Percentiles rank a stretch among this genome's conserved stretches.
These are phyloP conservation scores for Penicillium sp. DNA, from an alignment of 2,329 filamentous ascomycete genomes.

Conservation along the genomic window DNA sequence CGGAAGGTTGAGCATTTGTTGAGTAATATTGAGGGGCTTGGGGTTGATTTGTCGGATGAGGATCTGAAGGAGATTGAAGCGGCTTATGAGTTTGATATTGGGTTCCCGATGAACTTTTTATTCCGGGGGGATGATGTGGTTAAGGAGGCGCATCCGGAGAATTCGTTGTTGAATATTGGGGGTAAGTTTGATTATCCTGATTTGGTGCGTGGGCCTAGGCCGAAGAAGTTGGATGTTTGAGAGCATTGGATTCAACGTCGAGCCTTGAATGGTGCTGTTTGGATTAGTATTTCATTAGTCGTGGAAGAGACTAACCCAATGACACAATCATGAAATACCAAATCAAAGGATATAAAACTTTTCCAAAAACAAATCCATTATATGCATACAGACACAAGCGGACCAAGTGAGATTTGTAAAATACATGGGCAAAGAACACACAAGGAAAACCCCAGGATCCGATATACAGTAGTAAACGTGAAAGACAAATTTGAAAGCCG, in stretches of 20 bases:
- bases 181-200: constrained; percentile 22
- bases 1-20: constrained; percentile 54
- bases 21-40: constrained; percentile 58
- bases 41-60: constrained; percentile 51
- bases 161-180: constrained; percentile 12
- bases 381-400: constrained; percentile 36
- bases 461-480: constrained; percentile 25
- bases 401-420: constrained; percentile 31
- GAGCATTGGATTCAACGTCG: not conserved
- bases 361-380: constrained; percentile 28
- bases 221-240: constrained; percentile 11
- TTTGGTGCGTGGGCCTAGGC: constrained; percentile 11
- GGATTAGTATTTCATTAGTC: not conserved
- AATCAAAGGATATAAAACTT: not conserved
- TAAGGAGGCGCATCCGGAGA: constrained; percentile 16
- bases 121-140: constrained; percentile 2
- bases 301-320: not conserved
- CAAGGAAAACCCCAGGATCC: constrained; percentile 23
- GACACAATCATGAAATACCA: not conserved
- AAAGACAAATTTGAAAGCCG: constrained; percentile 3
- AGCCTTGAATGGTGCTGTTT: not conserved
- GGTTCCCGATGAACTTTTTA: constrained; percentile 21
- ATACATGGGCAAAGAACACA: constrained; percentile 30
- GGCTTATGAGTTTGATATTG: constrained; percentile 54
- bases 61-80: constrained; percentile 58